Evolutionary conservation across 164 flowering plant genomes (phyloP).

Genomic region (Amborella trichopoda): DNA sequence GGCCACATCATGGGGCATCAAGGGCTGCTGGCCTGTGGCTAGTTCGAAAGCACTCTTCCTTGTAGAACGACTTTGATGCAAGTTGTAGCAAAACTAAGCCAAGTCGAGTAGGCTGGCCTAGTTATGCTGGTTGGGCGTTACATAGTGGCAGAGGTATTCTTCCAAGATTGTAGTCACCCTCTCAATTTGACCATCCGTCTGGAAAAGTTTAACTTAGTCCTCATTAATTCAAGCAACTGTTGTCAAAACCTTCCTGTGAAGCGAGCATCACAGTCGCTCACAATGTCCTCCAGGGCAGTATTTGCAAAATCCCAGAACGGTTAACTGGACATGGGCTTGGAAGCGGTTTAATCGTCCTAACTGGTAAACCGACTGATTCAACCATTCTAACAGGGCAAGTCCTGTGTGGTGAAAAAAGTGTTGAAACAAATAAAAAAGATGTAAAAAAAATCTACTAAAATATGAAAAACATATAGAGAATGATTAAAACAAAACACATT

Average conservation of each 20-base stretch:
- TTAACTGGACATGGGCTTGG: too few relatives aligned
- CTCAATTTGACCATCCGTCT: not conserved
- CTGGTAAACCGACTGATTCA: too few relatives aligned
- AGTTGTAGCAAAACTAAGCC: not conserved
- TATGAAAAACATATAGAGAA: too few relatives aligned
- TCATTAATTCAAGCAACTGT: not conserved
- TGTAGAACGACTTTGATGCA: not conserved
- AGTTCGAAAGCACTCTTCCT: not conserved
- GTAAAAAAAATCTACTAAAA: too few relatives aligned
- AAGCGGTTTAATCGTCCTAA: too few relatives aligned
- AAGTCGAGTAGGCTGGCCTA: not conserved
- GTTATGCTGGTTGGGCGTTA: not conserved
- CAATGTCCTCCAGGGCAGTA: not conserved
- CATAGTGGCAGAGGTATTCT: not conserved
- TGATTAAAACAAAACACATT: too few relatives aligned
- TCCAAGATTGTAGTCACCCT: not conserved
- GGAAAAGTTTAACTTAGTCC: not conserved
- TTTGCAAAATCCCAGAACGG: too few relatives aligned
- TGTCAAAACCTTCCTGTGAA: not conserved
- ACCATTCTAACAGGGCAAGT: too few relatives aligned
- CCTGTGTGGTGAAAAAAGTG: too few relatives aligned
- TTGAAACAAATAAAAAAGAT: too few relatives aligned
- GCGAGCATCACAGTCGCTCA: not conserved
- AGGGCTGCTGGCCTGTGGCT: not conserved
- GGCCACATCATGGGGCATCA: not conserved